phyloP scores from a whole-genome alignment of 2,329 filamentous ascomycete genomes.

The Fusarium lateritium region DNA sequence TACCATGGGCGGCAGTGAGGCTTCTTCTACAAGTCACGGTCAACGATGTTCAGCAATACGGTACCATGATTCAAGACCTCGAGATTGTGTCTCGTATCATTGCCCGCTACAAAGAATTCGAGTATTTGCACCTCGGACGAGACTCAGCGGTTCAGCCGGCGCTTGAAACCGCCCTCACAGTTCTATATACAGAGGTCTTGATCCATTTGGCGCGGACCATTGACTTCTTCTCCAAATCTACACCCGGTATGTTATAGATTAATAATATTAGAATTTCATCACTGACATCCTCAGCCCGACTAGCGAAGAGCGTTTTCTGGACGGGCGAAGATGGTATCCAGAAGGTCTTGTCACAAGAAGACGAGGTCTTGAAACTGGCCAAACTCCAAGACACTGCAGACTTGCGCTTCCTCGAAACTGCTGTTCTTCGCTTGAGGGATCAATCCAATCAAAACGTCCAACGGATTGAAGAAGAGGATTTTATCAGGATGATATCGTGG shows the following conservation, averaged over 20 bases:
- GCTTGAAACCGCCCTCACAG: background rate
- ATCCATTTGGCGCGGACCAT: background rate
- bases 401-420: background rate
- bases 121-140: background rate
- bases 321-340: background rate
- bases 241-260: background rate
- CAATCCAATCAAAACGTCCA: background rate
- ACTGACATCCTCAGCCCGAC: background rate
- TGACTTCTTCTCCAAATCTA: slow-evolving; percentile 9
- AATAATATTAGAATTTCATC: accelerated
- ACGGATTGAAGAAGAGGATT: background rate
- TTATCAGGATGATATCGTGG: slow-evolving; percentile 4
- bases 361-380: slow-evolving; percentile 1
- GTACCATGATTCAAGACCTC: background rate
- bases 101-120: slow-evolving; percentile 4
- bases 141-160: background rate
- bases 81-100: slow-evolving; percentile 5
- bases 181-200: slow-evolving; percentile 7
- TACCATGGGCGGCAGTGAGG: slow-evolving; percentile 16
- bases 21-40: slow-evolving; percentile 14
- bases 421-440: slow-evolving; percentile 11
- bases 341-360: background rate
- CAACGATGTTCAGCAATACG: slow-evolving; percentile 1
- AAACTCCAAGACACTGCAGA: slow-evolving; percentile 4
- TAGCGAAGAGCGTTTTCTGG: slow-evolving; percentile 7